Conservation (phyloP, 805 yeast species). For the Metschnikowia noctiluminum region DNA sequence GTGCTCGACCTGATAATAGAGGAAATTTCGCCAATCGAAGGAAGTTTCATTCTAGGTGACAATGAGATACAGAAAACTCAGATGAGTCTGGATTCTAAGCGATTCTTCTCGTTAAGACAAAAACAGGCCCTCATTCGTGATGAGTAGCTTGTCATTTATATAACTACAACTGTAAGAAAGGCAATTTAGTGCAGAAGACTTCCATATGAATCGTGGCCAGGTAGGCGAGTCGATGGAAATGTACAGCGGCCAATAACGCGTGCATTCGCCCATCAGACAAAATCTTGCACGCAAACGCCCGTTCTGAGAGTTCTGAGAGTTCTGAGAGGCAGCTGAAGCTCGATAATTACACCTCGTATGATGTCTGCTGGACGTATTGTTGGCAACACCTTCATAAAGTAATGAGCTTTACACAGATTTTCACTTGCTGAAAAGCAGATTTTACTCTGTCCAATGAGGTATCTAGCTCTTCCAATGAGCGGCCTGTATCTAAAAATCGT, state of each 20-base stretch:
- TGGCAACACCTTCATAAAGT: background rate
- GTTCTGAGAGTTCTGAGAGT: background rate
- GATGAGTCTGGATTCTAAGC: too few species aligned
- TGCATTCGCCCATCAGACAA: background rate
- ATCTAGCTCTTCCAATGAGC: too few species aligned
- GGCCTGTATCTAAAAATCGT: too few species aligned
- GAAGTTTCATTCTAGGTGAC: slow-evolving; percentile 15
- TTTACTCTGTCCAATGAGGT: too few species aligned
- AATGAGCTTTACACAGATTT: too few species aligned
- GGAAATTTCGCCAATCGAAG: slow-evolving; percentile 19
- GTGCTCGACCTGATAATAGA: slow-evolving; percentile 1
- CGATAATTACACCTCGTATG: background rate
- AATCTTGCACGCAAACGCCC: background rate
- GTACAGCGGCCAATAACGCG: background rate
- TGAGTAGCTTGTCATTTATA: background rate
- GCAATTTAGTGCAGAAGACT: background rate
- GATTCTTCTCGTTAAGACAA: too few species aligned
- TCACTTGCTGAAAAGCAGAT: too few species aligned
- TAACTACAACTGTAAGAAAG: background rate
- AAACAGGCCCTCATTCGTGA: background rate
- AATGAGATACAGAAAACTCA: too few species aligned
- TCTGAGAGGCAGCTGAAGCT: background rate
- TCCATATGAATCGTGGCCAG: background rate
- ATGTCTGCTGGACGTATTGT: background rate
- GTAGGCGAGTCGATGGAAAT: background rate